phyloP scores from a whole-genome alignment of 345 rosid genomes.

The Eucalyptus virginea region DNA sequence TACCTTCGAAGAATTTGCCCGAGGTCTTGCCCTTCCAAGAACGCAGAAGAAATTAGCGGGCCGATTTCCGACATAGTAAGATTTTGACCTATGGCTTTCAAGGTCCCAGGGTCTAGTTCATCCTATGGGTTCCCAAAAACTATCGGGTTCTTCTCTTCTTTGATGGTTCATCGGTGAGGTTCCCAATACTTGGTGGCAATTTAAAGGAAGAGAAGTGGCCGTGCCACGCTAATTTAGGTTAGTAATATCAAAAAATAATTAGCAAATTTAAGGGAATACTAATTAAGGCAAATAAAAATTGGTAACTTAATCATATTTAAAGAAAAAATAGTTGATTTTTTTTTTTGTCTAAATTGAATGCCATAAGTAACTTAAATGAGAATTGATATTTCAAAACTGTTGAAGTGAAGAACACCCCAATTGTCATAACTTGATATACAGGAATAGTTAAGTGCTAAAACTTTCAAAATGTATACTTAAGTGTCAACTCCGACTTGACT shows the following conservation, averaged over 20 bases:
- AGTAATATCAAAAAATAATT: not conserved
- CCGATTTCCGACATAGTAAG: slow-evolving; percentile 20
- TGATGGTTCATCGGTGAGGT: no score
- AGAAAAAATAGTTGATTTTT: not conserved
- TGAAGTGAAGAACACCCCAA: no score
- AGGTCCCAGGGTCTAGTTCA: slow-evolving; percentile 36
- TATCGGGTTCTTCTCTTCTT: no score
- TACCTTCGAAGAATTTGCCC: slow-evolving; percentile 9
- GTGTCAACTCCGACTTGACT: rapidly evolving
- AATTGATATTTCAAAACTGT: not conserved
- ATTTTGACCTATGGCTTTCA: slow-evolving; percentile 4
- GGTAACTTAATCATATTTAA: not conserved
- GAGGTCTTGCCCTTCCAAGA: slow-evolving; percentile 2
- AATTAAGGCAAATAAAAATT: not conserved
- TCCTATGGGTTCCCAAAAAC: slow-evolving; percentile 28
- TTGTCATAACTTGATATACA: no score
- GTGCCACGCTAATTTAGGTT: not conserved
- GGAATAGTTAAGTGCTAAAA: no score
- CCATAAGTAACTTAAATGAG: not conserved
- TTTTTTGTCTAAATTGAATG: not conserved
- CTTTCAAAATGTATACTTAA: rapidly evolving
- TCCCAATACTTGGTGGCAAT: no score
- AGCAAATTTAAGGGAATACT: not conserved
- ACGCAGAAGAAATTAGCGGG: slow-evolving; percentile 28
- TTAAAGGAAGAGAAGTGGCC: not conserved